These are phyloP conservation scores for Diaporthe sp. DNA, from an alignment of 2,329 filamentous ascomycete species.

Conservation along the genomic window DNA sequence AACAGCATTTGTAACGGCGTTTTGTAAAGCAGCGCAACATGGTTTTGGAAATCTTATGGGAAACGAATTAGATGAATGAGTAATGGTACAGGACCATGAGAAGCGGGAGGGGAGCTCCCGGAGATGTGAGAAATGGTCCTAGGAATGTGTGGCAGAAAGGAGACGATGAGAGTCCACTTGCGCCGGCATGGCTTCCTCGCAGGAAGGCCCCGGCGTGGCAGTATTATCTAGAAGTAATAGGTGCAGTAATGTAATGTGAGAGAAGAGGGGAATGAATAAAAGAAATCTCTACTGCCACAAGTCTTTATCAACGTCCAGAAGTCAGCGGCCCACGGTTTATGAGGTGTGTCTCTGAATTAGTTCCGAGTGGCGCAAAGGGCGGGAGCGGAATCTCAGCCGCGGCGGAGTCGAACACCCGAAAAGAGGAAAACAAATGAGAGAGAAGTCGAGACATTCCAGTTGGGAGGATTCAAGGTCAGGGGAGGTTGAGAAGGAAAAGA, in stretches of 20 bases:
- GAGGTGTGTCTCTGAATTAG: not conserved
- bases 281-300: slow-evolving; percentile 22
- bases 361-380: not conserved
- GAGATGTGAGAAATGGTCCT: not conserved
- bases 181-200: slow-evolving; percentile 3
- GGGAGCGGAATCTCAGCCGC: not conserved
- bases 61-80: slow-evolving; percentile 35
- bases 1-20: slow-evolving; percentile 37
- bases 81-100: slow-evolving; percentile 11
- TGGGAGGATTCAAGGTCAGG: not conserved
- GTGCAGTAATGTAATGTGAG: slow-evolving; percentile 17
- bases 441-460: not conserved
- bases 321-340: not conserved
- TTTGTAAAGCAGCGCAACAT: slow-evolving; percentile 25
- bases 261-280: slow-evolving; percentile 14
- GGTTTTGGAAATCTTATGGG: slow-evolving; percentile 18
- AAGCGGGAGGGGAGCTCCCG: not conserved
- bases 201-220: not conserved
- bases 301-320: not conserved
- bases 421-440: not conserved
- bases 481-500: not conserved
- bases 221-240: slow-evolving; percentile 26
- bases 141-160: not conserved
- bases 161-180: not conserved
- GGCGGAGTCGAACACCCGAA: not conserved